Conservation (phyloP, 2,329 filamentous ascomycete species). For the Fusarium sp. region DNA sequence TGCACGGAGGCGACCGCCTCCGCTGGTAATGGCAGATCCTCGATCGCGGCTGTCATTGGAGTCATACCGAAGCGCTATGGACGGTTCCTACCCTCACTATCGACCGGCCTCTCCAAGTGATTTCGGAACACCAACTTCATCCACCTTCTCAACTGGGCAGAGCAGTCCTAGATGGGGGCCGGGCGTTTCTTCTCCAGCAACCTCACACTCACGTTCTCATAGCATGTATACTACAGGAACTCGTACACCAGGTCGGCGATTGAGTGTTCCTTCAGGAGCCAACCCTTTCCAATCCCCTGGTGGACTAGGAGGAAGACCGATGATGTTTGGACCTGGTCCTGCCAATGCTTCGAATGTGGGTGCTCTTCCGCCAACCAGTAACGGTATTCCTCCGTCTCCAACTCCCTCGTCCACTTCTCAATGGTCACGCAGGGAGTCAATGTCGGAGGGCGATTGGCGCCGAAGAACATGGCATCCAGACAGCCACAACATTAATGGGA, state of each 20-base stretch:
- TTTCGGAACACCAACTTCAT: slow-evolving; percentile 84
- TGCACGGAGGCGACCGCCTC: slow-evolving; percentile 78
- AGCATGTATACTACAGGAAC: slow-evolving; percentile 75
- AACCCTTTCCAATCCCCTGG: slow-evolving; percentile 79
- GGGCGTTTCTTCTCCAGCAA: slow-evolving; percentile 76
- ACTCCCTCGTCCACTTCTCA: slow-evolving; percentile 71
- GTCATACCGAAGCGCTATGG: slow-evolving; percentile 72
- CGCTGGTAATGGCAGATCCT: slow-evolving; percentile 84
- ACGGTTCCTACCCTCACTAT: slow-evolving; percentile 69
- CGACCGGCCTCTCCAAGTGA: slow-evolving; percentile 76
- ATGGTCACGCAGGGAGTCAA: slow-evolving; percentile 74
- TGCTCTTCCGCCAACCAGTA: slow-evolving; percentile 66
- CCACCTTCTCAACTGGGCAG: slow-evolving; percentile 80
- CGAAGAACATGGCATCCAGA: slow-evolving; percentile 93
- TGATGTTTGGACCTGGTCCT: slow-evolving; percentile 64
- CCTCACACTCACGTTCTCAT: slow-evolving; percentile 74
- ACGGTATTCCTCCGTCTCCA: slow-evolving; percentile 72
- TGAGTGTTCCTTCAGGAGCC: slow-evolving; percentile 82
- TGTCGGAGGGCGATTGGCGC: slow-evolving; percentile 80
- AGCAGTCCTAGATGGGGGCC: slow-evolving; percentile 81
- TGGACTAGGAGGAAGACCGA: slow-evolving; percentile 65
- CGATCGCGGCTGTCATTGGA: slow-evolving; percentile 76
- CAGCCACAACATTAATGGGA: slow-evolving; percentile 70
- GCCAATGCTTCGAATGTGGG: slow-evolving; percentile 65
- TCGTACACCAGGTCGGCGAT: slow-evolving; percentile 75